These are phyloP conservation scores for Dactylellina drechsleri DNA, from an alignment of 2,329 filamentous ascomycete genomes.

Conservation along the genomic window DNA sequence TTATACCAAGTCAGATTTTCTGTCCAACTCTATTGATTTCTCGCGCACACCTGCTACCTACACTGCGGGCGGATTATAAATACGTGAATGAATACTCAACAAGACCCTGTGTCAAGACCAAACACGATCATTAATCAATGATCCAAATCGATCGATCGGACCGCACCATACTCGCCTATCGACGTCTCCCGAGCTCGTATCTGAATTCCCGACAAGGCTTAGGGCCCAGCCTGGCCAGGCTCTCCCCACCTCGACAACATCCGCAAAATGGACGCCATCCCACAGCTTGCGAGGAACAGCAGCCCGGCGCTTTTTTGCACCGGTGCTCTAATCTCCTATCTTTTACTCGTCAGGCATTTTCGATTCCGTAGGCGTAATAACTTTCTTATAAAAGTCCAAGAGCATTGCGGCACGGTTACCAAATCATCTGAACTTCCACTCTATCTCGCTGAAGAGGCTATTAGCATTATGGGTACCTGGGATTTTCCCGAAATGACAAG, in stretches of 20 bases:
- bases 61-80: no score
- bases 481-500: constrained; percentile 69
- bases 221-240: background rate
- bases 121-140: no score
- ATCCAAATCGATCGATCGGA: no score
- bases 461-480: constrained; percentile 63
- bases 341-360: constrained; percentile 45
- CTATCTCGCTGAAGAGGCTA: constrained; percentile 67
- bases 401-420: constrained; percentile 50
- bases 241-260: background rate
- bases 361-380: constrained; percentile 52
- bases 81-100: no score
- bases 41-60: no score
- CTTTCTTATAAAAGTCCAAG: constrained; percentile 29
- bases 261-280: constrained; percentile 1
- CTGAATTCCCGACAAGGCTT: no score
- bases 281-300: background rate
- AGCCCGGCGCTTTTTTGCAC: constrained; percentile 13
- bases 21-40: background rate
- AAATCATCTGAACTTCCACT: constrained; percentile 47
- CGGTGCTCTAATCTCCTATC: constrained; percentile 35
- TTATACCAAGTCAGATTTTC: background rate
- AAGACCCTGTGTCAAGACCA: no score
- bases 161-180: no score
- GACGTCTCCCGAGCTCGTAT: no score